Evolutionary conservation across 176 grass and related monocot species (phyloP), one percentile per base, ranked within the genome.

Genomic region (Avena insularis): DNA sequence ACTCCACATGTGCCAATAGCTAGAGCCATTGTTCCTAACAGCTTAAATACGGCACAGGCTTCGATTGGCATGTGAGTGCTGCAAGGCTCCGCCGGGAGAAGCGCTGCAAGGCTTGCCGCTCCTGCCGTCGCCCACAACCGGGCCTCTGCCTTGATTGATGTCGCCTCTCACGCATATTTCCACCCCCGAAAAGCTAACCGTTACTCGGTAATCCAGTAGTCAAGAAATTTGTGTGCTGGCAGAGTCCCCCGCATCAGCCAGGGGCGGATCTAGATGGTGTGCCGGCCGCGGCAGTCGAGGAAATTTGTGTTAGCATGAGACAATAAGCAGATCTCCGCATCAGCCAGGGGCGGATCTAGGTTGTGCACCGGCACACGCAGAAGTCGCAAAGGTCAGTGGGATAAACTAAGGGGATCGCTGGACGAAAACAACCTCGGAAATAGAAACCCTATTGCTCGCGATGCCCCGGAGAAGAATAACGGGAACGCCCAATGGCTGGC

Each of bases 321-420:
- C 15, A 23, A 29, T 23, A 77, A 67, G n/a, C 53, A 88, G 81
- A 88, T 79, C 53, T 84, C 53, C 23, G 64, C 86, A 46, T 20
- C 56, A 75, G 56, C 45, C 33, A 77, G 17, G 15, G 17, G 58
- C 71, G 72, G 72, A 75, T 75, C 72, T 75, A 75, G 72, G 49
- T 53, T 8, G 72, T 29, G 46, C 72, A 27, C 47, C 12, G 13
- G 47, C 8, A 11, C 72, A n/a, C 13, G 13, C 47, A 14, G 72
- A 51, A 75, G 23, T 14, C 8, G 71, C 15, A n/a, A 75, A 51
- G 13, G 72, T 50, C 47, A 27, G 72, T 31, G 72, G 72, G 47
- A 75, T 53, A 17, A 75, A 16, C 13, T 6, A 51, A 66, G 27
- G 63, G 63, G 63, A 53, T 53, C 47, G 23, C 72, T 2, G 72